Conservation (phyloP, 495 filamentous ascomycete genomes). For the Lentithecium fluviatile region DNA sequence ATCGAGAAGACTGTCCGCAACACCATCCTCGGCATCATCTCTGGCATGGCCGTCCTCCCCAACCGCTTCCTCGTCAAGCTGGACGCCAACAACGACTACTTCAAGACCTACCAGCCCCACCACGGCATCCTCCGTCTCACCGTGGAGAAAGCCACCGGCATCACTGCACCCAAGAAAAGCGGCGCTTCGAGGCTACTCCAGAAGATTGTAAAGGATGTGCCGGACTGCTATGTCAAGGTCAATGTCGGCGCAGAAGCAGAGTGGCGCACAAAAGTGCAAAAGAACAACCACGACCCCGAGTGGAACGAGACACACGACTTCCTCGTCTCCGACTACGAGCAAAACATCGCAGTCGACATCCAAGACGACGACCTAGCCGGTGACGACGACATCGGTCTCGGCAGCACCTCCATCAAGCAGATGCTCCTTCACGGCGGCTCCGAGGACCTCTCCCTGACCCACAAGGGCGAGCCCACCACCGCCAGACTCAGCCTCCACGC, state of each 20-base stretch:
- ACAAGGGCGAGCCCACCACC: constrained; percentile 40
- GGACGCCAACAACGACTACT: constrained; percentile 46
- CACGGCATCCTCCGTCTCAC: constrained; percentile 47
- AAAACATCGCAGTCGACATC: constrained; percentile 43
- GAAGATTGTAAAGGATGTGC: constrained; percentile 40
- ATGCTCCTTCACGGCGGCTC: constrained; percentile 41
- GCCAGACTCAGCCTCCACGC: constrained; percentile 39
- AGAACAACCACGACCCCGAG: constrained; percentile 42
- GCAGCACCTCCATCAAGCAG: constrained; percentile 41
- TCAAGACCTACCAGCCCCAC: constrained; percentile 47
- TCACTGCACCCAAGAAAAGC: constrained; percentile 32
- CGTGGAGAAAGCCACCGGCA: constrained; percentile 40
- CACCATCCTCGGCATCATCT: constrained; percentile 44
- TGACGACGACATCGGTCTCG: constrained; percentile 48
- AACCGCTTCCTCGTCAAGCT: constrained; percentile 49
- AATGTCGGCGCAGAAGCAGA: constrained; percentile 42
- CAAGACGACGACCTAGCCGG: constrained; percentile 44
- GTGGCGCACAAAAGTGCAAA: constrained; percentile 45
- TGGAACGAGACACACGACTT: constrained; percentile 50
- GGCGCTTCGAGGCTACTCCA: constrained; percentile 40
- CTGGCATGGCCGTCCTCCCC: constrained; percentile 45
- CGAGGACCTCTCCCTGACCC: constrained; percentile 41
- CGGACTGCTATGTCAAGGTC: constrained; percentile 47
- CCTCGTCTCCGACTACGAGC: constrained; percentile 43
- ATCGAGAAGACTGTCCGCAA: constrained; percentile 44